Evolutionary conservation across 106 monocot species (phyloP).

Genomic region (Platanthera guangdongensis): DNA sequence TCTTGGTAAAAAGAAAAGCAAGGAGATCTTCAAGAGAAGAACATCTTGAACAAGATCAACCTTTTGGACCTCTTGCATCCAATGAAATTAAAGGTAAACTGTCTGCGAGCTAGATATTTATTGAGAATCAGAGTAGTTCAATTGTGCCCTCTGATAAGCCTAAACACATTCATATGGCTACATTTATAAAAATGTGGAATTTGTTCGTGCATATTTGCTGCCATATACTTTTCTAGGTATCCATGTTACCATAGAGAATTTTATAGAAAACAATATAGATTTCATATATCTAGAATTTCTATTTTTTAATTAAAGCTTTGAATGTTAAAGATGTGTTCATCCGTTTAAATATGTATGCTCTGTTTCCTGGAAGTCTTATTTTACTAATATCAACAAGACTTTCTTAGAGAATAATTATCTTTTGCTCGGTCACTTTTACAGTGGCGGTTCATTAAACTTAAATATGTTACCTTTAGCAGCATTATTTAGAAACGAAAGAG

Average conservation of each 20-base stretch:
- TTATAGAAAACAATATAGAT: background rate
- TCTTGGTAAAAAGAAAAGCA: conserved; percentile 35
- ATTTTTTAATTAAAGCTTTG: background rate
- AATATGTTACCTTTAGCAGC: background rate
- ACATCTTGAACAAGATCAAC: conserved; percentile 17
- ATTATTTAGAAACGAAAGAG: background rate
- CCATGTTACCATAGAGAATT: background rate
- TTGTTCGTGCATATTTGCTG: background rate
- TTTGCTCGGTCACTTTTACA: background rate
- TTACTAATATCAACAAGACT: background rate
- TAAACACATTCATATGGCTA: background rate
- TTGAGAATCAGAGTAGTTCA: background rate
- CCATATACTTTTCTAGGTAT: background rate
- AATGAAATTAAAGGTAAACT: conserved; percentile 34
- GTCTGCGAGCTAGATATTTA: background rate
- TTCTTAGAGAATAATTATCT: background rate
- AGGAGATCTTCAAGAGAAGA: conserved; percentile 18
- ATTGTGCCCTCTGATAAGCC: background rate
- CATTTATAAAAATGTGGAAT: background rate
- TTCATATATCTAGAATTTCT: background rate
- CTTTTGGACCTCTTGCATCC: conserved; percentile 21
- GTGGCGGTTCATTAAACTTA: no score
- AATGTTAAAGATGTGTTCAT: background rate
- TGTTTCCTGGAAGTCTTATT: background rate
- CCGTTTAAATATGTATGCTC: background rate